Evolutionary conservation across 129 eudicot species (phyloP).

Genomic region (Erigeron canadensis): DNA sequence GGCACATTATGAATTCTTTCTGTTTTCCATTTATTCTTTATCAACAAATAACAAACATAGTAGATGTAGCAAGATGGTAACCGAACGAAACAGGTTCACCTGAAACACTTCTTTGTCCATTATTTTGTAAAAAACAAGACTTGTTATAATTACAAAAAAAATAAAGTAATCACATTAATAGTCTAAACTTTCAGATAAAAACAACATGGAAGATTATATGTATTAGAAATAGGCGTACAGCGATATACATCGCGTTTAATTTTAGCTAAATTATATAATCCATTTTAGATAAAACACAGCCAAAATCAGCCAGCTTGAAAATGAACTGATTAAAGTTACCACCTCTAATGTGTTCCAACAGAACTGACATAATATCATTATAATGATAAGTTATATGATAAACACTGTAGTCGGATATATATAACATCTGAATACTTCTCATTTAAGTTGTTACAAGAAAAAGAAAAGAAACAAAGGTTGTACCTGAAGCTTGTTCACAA

Average conservation of each 20-base stretch:
- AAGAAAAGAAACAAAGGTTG: neutral
- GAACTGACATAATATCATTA: neutral
- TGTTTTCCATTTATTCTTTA: constrained; percentile 17
- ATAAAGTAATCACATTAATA: neutral
- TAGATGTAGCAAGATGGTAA: neutral
- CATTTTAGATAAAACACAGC: neutral
- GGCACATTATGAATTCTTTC: constrained; percentile 14
- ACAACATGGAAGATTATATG: neutral
- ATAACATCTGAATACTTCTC: neutral
- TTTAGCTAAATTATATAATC: neutral
- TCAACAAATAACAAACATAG: neutral
- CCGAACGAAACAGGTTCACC: neutral
- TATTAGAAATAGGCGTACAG: neutral
- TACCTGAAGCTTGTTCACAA: constrained; percentile 81
- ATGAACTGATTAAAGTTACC: neutral
- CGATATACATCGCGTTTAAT: neutral
- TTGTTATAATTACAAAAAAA: neutral
- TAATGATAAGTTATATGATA: neutral
- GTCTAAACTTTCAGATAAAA: neutral
- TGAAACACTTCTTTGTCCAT: neutral
- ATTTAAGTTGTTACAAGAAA: neutral
- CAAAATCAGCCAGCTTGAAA: neutral
- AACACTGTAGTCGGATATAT: neutral
- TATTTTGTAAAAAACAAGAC: neutral
- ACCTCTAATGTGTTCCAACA: neutral